Conservation (phyloP, 2,329 filamentous ascomycete species). For the Verticillium dahliae region DNA sequence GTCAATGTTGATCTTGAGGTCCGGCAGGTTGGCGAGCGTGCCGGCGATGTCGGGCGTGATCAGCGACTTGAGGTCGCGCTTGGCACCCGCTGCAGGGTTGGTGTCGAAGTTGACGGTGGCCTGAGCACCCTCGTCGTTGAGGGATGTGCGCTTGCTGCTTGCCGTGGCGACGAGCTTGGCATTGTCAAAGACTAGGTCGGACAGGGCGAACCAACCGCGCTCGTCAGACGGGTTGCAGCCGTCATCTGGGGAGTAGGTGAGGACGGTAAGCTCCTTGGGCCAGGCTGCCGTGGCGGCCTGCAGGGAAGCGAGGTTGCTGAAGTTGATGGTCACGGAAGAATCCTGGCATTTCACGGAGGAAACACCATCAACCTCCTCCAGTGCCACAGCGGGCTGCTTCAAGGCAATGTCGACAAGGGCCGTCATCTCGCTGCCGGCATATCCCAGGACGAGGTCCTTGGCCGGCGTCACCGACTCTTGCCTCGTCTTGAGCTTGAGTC, state of each 20-base stretch:
- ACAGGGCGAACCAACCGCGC: constrained; percentile 2
- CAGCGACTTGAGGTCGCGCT: constrained; percentile 5
- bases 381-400: constrained; percentile 6
- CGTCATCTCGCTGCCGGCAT: constrained; percentile 1
- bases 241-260: constrained; percentile 1
- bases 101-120: constrained; percentile 10
- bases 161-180: constrained; percentile 5
- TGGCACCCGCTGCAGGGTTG: constrained; percentile 6
- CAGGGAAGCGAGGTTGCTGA: constrained; percentile 34
- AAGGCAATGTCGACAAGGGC: neutral
- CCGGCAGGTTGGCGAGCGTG: constrained; percentile 10
- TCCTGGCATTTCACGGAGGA: neutral
- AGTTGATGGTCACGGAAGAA: constrained; percentile 27
- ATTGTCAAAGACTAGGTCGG: constrained; percentile 5
- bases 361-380: constrained; percentile 1
- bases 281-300: constrained; percentile 23
- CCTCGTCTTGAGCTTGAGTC: neutral
- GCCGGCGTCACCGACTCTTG: neutral
- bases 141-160: constrained; percentile 1
- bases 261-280: constrained; percentile 10
- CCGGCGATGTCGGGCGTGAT: constrained; percentile 6
- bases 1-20: constrained; percentile 24
- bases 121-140: constrained; percentile 9
- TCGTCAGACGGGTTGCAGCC: constrained; percentile 1
- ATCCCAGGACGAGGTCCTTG: neutral